Conservation (phyloP, 2,329 filamentous ascomycete genomes). For the Chaetoscypha palmicola region DNA sequence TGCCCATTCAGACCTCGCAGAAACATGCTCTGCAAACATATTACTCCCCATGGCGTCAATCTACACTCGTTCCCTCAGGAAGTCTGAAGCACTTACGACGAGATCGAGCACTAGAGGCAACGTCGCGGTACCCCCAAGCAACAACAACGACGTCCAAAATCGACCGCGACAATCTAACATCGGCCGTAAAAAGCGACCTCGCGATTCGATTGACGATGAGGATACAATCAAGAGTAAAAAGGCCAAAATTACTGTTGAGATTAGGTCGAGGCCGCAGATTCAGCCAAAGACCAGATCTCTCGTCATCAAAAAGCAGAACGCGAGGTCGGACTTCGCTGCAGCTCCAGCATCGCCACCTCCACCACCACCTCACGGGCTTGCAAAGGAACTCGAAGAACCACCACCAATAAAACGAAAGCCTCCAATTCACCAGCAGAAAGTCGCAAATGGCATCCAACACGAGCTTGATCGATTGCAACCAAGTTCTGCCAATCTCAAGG, state of each 20-base stretch:
- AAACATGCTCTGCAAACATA: constrained; percentile 29
- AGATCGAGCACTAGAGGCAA: constrained; percentile 27
- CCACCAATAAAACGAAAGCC: constrained; percentile 25
- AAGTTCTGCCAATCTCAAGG: constrained; percentile 36
- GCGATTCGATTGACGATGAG: constrained; percentile 40
- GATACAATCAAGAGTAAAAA: constrained; percentile 43
- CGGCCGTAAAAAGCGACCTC: constrained; percentile 42
- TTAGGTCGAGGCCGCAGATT: constrained; percentile 33
- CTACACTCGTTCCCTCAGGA: constrained; percentile 42
- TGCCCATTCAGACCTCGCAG: constrained; percentile 11
- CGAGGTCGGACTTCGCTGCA: constrained; percentile 23
- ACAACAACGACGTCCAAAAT: constrained; percentile 29
- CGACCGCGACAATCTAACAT: constrained; percentile 28
- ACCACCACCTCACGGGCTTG: constrained; percentile 13
- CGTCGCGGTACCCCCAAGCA: constrained; percentile 24
- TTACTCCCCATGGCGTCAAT: constrained; percentile 42
- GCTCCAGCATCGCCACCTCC: constrained; percentile 15
- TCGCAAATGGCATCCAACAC: constrained; percentile 54
- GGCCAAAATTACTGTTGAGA: constrained; percentile 47
- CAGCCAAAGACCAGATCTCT: constrained; percentile 17
- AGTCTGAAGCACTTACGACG: constrained; percentile 39
- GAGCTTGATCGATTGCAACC: constrained; percentile 52
- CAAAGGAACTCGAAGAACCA: constrained; percentile 22
- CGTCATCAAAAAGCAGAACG: constrained; percentile 21
- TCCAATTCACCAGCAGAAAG: constrained; percentile 46